A percentile compares a stretch with the other conserved stretches of the same genome.
phyloP scores from a whole-genome alignment of 139 green algal species.

The Chlorella ohadii region DNA sequence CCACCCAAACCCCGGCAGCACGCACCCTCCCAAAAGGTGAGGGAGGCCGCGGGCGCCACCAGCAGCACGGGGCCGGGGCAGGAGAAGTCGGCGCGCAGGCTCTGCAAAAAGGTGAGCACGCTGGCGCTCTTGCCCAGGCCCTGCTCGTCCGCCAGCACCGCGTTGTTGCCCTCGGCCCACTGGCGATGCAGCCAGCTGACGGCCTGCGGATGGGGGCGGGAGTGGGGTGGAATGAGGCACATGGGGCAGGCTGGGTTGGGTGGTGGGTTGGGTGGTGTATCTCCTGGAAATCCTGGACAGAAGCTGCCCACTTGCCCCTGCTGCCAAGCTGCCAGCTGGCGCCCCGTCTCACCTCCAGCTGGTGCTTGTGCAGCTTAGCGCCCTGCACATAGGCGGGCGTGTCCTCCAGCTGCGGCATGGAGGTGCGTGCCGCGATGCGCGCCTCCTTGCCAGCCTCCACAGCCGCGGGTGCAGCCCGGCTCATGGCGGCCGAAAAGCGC shows the following conservation, averaged over 20 bases:
- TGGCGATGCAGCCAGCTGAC: slow-evolving; percentile 73
- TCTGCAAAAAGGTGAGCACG: slow-evolving; percentile 65
- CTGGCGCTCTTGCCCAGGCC: slow-evolving; percentile 83
- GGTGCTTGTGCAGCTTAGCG: slow-evolving; percentile 68
- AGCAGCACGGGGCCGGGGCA: slow-evolving; percentile 67
- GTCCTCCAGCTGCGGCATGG: slow-evolving; percentile 13
- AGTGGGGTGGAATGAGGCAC: neutral
- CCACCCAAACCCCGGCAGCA: no score
- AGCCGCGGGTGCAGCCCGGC: slow-evolving; percentile 38
- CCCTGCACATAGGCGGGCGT: slow-evolving; percentile 37
- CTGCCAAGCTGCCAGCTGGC: neutral
- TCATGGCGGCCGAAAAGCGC: slow-evolving; percentile 63
- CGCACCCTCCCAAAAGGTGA: slow-evolving; percentile 79
- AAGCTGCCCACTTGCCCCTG: no score
- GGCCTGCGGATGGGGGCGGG: slow-evolving; percentile 22
- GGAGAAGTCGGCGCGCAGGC: slow-evolving; percentile 64
- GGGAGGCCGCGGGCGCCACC: slow-evolving; percentile 56
- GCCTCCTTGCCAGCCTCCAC: slow-evolving; percentile 39
- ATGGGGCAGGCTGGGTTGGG: no score
- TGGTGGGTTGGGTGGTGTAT: no score
- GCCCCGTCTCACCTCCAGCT: slow-evolving; percentile 63
- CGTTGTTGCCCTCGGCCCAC: slow-evolving; percentile 60
- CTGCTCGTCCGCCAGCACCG: slow-evolving; percentile 77
- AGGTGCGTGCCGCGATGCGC: slow-evolving; percentile 13
- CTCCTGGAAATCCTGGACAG: no score